These are phyloP conservation scores for Cymbopogon flexuosus DNA, from an alignment of 202 grass and related monocot species.

Conservation along the genomic window DNA sequence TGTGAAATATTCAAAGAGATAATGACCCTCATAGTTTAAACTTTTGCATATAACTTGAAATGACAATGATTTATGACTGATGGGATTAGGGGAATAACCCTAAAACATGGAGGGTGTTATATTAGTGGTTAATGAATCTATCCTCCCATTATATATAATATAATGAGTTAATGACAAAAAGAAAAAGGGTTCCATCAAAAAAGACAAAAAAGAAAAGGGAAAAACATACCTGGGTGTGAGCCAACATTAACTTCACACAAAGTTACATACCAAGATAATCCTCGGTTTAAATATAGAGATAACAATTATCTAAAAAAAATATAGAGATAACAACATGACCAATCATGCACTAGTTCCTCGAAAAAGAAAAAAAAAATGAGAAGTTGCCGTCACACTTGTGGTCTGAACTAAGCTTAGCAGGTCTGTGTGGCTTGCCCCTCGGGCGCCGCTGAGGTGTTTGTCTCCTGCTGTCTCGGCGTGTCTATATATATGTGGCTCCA, in stretches of 20 bases:
- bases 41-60: not conserved
- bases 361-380: not conserved
- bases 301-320: too few species aligned
- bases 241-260: not conserved
- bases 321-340: not conserved
- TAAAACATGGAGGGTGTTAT: not conserved
- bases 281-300: not conserved
- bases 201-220: not conserved
- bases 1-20: not conserved
- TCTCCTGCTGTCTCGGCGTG: not conserved
- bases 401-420: not conserved
- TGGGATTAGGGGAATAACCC: not conserved
- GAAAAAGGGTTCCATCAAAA: too few species aligned
- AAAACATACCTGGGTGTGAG: not conserved
- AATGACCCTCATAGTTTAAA: too few species aligned
- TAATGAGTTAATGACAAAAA: not conserved
- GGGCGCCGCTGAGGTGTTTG: not conserved
- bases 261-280: not conserved
- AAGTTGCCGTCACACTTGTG: not conserved
- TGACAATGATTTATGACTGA: not conserved
- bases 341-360: not conserved
- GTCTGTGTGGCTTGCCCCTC: not conserved
- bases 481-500: conserved; percentile 26
- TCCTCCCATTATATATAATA: not conserved
- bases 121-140: not conserved